Evolutionary conservation across 306 rosid genomes (phyloP), one percentile per base, ranked within the genome.

Genomic region (Lagenaria siceraria): DNA sequence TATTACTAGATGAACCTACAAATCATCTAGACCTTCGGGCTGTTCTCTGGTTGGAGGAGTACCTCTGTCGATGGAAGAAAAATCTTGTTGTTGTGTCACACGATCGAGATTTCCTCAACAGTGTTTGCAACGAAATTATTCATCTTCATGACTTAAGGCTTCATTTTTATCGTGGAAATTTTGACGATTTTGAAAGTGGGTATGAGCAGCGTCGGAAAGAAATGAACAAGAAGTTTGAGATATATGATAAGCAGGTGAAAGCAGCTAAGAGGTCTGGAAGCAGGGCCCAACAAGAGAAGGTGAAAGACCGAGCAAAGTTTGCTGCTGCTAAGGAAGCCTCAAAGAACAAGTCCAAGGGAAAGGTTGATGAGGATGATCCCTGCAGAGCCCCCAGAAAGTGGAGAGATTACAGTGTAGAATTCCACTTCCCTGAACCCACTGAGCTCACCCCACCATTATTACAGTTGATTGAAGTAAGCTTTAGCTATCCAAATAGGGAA

Each of bases 151-250:
- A 91, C 78, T 78, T 87, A 69, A 87, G 86, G 85, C 94, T 91
- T 78, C 91, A 91, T 64, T 85, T 91, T 52, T 89, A 89, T 64
- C 89, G 94, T 33, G 97, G 97, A 54, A 89, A 91, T 78, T 89
- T 91, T 82, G 89, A 86, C 73, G 90, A 78, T 77, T 91, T 91
- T 80, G 93, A 91, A 81, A 89, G 80, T 14, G 97, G 92, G 27
- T 91, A 89, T 59, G 97, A 91, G 66, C 94, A 91, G 82, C 94
- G 91, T 59, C 88, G 91, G 52, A 91, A 89, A 80, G 94, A 91
- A 86, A 81, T 85, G 85, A 91, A 89, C 79, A 91, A 91, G 83
- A 85, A 87, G 82, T 91, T 61, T 80, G 94, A 90, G 61, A 80
- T 75, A 62, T 87, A 86, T 56, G 94, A 86, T 78, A 87, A 88